Evolutionary conservation across 495 filamentous ascomycete genomes (phyloP).

Genomic region (Gamarada debralockiae): DNA sequence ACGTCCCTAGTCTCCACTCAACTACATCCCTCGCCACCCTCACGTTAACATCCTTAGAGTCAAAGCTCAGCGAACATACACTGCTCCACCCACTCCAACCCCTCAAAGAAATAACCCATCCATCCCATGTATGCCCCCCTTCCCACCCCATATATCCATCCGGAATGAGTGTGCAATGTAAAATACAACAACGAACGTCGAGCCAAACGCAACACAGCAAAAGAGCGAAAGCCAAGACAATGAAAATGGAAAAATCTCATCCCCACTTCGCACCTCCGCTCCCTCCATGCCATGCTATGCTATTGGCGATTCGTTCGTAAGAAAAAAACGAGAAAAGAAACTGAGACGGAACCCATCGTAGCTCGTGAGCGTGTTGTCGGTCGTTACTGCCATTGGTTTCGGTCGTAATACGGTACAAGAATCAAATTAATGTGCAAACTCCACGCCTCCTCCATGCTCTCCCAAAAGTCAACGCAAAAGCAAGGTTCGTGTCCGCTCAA

Average conservation of each 20-base stretch:
- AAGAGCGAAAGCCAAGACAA: not conserved
- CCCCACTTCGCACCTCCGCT: not conserved
- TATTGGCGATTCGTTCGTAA: not conserved
- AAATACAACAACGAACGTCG: conserved; percentile 4
- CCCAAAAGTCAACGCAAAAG: not conserved
- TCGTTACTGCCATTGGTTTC: conserved; percentile 5
- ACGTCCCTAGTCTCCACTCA: too few relatives aligned
- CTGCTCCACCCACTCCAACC: too few relatives aligned
- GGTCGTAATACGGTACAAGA: conserved; percentile 7
- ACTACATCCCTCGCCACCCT: too few relatives aligned
- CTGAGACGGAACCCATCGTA: too few relatives aligned
- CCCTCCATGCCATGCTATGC: not conserved
- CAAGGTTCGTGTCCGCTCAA: too few relatives aligned
- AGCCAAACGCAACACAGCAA: not conserved
- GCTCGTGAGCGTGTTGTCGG: not conserved
- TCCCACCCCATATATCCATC: not conserved
- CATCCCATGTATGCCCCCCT: not conserved
- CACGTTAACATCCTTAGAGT: too few relatives aligned
- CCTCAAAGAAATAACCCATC: not conserved
- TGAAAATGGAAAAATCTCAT: not conserved
- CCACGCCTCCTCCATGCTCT: too few relatives aligned
- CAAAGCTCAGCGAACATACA: too few relatives aligned
- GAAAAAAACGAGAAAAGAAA: not conserved
- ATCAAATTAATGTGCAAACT: not conserved
- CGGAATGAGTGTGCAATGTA: not conserved